These are phyloP conservation scores for Spencermartinsiella europaea DNA, from an alignment of 805 yeast species.

Conservation along the genomic window DNA sequence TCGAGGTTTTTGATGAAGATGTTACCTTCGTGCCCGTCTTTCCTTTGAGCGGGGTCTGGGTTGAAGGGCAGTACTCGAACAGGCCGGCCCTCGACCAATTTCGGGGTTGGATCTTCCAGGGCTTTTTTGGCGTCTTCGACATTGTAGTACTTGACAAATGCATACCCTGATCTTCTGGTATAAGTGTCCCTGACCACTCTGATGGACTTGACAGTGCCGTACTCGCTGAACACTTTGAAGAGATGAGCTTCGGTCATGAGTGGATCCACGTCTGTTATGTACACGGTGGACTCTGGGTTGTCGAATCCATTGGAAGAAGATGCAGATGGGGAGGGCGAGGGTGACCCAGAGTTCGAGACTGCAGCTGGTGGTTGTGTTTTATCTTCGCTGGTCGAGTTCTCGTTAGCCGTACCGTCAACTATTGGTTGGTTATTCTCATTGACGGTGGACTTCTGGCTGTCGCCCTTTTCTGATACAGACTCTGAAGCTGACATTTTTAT, in stretches of 20 bases:
- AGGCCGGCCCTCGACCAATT: constrained; percentile 75
- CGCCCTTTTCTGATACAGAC: too few relatives aligned
- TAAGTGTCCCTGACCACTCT: constrained; percentile 90
- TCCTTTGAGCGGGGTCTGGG: constrained; percentile 82
- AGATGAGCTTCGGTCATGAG: constrained; percentile 66
- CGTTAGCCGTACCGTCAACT: neutral
- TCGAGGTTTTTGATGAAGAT: constrained; percentile 50
- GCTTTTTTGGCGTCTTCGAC: constrained; percentile 79
- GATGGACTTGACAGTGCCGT: constrained; percentile 81
- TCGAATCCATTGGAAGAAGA: constrained; percentile 20
- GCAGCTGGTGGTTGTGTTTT: neutral
- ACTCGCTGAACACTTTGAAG: constrained; percentile 57
- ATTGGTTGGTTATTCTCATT: neutral
- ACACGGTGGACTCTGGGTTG: constrained; percentile 34
- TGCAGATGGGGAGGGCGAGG: neutral
- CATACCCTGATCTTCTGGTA: constrained; percentile 86
- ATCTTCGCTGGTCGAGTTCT: neutral
- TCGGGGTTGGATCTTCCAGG: constrained; percentile 75
- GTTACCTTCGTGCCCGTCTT: constrained; percentile 50
- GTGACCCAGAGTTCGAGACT: neutral
- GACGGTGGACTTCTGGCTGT: neutral
- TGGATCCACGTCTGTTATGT: constrained; percentile 78
- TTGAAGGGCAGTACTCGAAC: constrained; percentile 94
- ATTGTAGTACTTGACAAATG: constrained; percentile 78
- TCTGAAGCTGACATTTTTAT: too few relatives aligned